Evolutionary conservation across 164 flowering plant genomes (phyloP).

Genomic region (Annona cherimola): DNA sequence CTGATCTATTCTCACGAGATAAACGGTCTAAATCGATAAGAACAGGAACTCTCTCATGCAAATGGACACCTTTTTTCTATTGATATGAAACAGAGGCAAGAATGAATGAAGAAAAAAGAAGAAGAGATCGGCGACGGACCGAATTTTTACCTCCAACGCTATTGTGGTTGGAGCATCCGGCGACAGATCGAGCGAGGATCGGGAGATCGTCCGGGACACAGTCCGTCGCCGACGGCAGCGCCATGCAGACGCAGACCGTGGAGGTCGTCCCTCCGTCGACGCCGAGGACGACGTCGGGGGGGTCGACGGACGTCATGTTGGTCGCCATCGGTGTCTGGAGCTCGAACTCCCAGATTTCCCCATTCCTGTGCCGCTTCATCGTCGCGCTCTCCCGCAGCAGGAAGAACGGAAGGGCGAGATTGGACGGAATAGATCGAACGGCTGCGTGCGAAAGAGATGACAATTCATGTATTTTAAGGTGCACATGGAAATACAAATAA

Average conservation of each 20-base stretch:
- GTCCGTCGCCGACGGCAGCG: conserved; percentile 35
- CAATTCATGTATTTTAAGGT: background rate
- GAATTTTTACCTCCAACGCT: conserved; percentile 72
- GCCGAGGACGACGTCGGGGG: conserved; percentile 50
- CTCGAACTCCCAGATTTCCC: conserved; percentile 58
- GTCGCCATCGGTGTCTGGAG: conserved; percentile 18
- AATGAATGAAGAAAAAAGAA: too few species aligned
- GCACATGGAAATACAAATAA: too few species aligned
- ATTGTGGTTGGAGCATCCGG: conserved; percentile 91
- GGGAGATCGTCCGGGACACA: conserved; percentile 59
- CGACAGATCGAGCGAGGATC: conserved; percentile 63
- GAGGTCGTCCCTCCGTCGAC: conserved; percentile 91
- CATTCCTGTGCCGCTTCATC: conserved; percentile 53
- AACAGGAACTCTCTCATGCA: background rate
- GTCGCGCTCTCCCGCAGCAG: background rate
- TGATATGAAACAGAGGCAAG: too few species aligned
- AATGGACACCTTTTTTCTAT: too few species aligned
- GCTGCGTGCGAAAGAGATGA: background rate
- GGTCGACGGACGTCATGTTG: background rate
- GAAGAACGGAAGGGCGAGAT: background rate
- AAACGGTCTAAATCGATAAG: background rate
- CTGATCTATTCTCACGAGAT: background rate
- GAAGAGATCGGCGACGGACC: background rate
- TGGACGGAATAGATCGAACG: background rate
- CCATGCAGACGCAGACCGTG: conserved; percentile 80